phyloP scores from a whole-genome alignment of 768 basidiomycete genomes.

The Imleria badia region DNA sequence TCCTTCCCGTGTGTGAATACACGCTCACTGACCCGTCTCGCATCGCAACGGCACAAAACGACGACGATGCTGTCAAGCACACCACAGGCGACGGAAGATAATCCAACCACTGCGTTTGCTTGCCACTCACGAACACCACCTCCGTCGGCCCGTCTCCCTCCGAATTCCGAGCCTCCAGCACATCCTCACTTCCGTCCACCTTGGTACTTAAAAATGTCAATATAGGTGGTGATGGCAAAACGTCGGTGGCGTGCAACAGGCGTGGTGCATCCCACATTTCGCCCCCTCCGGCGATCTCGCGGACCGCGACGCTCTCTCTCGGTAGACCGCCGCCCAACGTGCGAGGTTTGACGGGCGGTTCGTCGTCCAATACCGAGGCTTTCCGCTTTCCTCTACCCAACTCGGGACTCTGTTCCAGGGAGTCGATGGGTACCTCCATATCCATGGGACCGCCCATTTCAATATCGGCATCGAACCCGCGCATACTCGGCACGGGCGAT shows the following conservation, averaged over 20 bases:
- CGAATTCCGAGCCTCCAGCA: constrained; percentile 78
- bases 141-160: constrained; percentile 66
- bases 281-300: constrained; percentile 46
- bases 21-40: constrained; percentile 80
- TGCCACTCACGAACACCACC: constrained; percentile 60
- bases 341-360: constrained; percentile 37
- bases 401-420: constrained; percentile 45
- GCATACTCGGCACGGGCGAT: constrained; percentile 52
- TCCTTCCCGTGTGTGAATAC: constrained; percentile 81
- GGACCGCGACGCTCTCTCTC: constrained; percentile 49
- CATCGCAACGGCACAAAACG: constrained; percentile 74
- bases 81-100: constrained; percentile 78
- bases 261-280: constrained; percentile 19
- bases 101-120: constrained; percentile 86
- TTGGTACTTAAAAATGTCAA: constrained; percentile 58
- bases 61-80: constrained; percentile 56
- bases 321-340: constrained; percentile 72
- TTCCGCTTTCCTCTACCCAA: constrained; percentile 53
- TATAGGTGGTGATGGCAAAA: constrained; percentile 51
- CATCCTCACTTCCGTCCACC: constrained; percentile 65
- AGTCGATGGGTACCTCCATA: constrained; percentile 53
- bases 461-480: constrained; percentile 45
- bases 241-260: constrained; percentile 19
- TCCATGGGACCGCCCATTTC: constrained; percentile 49
- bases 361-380: constrained; percentile 43